Evolutionary conservation across 495 filamentous ascomycete species (phyloP).

Genomic region (Antarctomyces pellizariae): DNA sequence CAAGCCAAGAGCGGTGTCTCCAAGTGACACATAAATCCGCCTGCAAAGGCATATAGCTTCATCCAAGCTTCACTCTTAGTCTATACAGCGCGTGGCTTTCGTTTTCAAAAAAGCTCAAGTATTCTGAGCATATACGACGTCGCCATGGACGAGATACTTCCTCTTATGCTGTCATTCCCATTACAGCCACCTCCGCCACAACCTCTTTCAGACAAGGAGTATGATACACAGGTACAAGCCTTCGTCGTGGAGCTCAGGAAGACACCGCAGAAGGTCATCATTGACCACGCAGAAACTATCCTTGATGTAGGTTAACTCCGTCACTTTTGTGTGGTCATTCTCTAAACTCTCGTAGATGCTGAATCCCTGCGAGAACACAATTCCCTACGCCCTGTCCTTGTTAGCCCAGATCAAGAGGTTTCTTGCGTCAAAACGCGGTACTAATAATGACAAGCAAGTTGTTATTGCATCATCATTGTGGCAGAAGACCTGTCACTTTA

Average conservation of each 20-base stretch:
- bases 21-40: too few relatives aligned
- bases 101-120: too few relatives aligned
- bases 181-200: conserved; percentile 16
- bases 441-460: conserved; percentile 3
- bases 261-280: too few relatives aligned
- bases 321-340: not conserved
- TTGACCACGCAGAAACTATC: too few relatives aligned
- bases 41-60: too few relatives aligned
- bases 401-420: conserved; percentile 7
- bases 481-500: conserved; percentile 22
- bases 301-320: too few relatives aligned
- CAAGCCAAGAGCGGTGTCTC: too few relatives aligned
- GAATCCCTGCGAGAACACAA: conserved; percentile 11
- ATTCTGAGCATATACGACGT: not conserved
- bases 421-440: conserved; percentile 3
- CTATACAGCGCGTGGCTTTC: too few relatives aligned
- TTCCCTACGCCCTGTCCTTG: conserved; percentile 10
- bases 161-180: conserved; percentile 18
- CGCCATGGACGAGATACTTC: conserved; percentile 16
- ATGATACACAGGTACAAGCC: conserved; percentile 16
- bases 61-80: too few relatives aligned
- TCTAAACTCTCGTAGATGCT: conserved; percentile 6
- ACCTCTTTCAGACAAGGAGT: conserved; percentile 14
- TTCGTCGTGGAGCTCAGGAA: conserved; percentile 13
- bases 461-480: conserved; percentile 23